phyloP scores from a whole-genome alignment of 164 flowering plant genomes.

The Vitis labrusca region DNA sequence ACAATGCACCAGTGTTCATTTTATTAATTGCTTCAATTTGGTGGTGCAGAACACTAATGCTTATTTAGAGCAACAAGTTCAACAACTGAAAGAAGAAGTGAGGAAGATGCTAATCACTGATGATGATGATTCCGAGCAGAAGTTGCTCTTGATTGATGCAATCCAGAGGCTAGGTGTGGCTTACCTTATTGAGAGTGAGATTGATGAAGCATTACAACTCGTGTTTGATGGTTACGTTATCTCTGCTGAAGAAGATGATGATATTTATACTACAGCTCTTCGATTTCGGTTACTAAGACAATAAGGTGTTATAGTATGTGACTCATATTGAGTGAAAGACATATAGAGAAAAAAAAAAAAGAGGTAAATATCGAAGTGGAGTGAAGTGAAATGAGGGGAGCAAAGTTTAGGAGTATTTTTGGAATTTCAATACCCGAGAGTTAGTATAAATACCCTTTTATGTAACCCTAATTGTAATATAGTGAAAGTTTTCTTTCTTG shows the following conservation, averaged over 20 bases:
- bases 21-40: too few relatives aligned
- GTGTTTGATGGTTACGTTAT: not conserved
- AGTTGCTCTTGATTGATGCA: constrained; percentile 18
- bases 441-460: too few relatives aligned
- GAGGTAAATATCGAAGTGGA: too few relatives aligned
- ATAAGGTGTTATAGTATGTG: not conserved
- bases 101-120: constrained; percentile 7
- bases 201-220: constrained; percentile 8
- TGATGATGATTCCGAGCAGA: not conserved
- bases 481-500: too few relatives aligned
- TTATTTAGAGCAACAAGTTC: not conserved
- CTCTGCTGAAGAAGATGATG: not conserved
- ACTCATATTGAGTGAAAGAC: too few relatives aligned
- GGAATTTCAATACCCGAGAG: too few relatives aligned
- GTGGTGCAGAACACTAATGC: too few relatives aligned
- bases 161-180: constrained; percentile 22
- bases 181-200: constrained; percentile 21
- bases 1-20: not conserved
- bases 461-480: too few relatives aligned
- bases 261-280: constrained; percentile 2
- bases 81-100: constrained; percentile 19
- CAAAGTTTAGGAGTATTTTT: too few relatives aligned
- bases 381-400: too few relatives aligned
- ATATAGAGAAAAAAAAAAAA: too few relatives aligned
- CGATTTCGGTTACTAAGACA: constrained; percentile 10